These are phyloP conservation scores for Rhizopogon rudus DNA, from an alignment of 768 basidiomycete genomes.

Conservation along the genomic window DNA sequence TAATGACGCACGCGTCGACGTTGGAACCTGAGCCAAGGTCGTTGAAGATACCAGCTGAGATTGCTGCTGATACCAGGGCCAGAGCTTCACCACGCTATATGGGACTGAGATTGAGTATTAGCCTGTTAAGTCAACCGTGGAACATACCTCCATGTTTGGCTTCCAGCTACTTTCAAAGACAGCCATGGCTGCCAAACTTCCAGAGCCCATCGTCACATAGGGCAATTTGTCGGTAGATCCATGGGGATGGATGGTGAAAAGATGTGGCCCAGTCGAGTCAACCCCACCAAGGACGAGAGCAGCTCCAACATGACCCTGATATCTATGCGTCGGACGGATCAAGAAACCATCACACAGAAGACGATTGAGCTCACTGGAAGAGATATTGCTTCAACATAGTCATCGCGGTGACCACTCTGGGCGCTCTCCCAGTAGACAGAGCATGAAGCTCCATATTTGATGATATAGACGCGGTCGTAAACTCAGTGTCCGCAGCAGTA, in stretches of 20 bases:
- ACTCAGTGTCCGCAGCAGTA: constrained; percentile 98
- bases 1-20: constrained; percentile 95
- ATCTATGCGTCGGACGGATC: constrained; percentile 36
- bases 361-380: constrained; percentile 53
- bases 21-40: constrained; percentile 99
- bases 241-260: constrained; percentile 95
- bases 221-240: constrained; percentile 98
- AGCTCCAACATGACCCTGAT: constrained; percentile 93
- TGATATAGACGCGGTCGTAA: constrained; percentile 90
- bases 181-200: constrained; percentile 96
- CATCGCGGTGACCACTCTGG: constrained; percentile 96
- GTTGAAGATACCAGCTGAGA: constrained; percentile 97
- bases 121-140: neutral
- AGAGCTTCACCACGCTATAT: constrained; percentile 76
- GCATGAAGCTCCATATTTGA: constrained; percentile 94
- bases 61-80: constrained; percentile 75
- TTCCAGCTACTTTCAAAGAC: constrained; percentile 89
- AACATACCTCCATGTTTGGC: constrained; percentile 71
- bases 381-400: constrained; percentile 98
- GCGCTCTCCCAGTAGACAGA: constrained; percentile 86
- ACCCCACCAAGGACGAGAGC: constrained; percentile 96
- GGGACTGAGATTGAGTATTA: neutral
- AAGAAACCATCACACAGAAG: neutral
- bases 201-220: constrained; percentile 98
- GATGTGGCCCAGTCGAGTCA: constrained; percentile 89